phyloP scores from a whole-genome alignment of 2,329 filamentous ascomycete genomes.

The Paradendryphiella salina region DNA sequence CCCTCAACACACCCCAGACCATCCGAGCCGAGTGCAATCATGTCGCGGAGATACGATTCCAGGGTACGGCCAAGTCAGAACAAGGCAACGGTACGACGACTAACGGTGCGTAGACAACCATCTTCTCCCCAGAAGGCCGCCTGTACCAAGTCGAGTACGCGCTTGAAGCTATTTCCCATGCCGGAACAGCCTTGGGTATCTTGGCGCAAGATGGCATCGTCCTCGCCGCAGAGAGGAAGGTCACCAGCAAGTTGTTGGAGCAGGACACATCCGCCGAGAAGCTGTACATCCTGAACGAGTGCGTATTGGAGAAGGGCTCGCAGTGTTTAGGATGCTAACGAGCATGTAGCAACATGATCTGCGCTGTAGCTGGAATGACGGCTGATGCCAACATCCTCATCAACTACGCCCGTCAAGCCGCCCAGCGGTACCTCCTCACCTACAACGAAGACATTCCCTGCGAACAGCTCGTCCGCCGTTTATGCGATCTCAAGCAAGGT shows the following conservation, averaged over 20 bases:
- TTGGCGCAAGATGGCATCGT: constrained; percentile 98
- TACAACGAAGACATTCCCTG: constrained; percentile 99
- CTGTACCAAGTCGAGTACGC: constrained; percentile 99
- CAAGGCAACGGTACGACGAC: constrained; percentile 17
- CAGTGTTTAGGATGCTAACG: constrained; percentile 6
- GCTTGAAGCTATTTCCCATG: constrained; percentile 96
- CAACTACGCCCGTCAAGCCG: constrained; percentile 97
- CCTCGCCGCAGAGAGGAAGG: constrained; percentile 95
- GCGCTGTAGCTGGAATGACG: constrained; percentile 97
- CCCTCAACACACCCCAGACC: constrained; percentile 3
- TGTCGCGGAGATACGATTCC: constrained; percentile 98
- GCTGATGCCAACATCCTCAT: constrained; percentile 99
- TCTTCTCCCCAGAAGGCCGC: constrained; percentile 98
- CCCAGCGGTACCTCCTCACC: constrained; percentile 95
- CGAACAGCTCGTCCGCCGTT: constrained; percentile 93
- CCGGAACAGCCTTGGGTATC: constrained; percentile 94
- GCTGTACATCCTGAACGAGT: constrained; percentile 99
- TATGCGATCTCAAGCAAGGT: constrained; percentile 98
- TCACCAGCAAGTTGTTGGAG: constrained; percentile 98
- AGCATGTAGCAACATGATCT: constrained; percentile 91
- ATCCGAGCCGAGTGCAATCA: constrained; percentile 50
- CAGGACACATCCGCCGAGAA: constrained; percentile 99
- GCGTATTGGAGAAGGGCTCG: constrained; percentile 43
- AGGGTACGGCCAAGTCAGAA: constrained; percentile 64
- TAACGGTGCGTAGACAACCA: constrained; percentile 74